A percentile compares a stretch with the other conserved stretches of the same genome.
These are phyloP conservation scores for Lasiosphaeria ovina DNA, from an alignment of 495 filamentous ascomycete species.

Conservation along the genomic window DNA sequence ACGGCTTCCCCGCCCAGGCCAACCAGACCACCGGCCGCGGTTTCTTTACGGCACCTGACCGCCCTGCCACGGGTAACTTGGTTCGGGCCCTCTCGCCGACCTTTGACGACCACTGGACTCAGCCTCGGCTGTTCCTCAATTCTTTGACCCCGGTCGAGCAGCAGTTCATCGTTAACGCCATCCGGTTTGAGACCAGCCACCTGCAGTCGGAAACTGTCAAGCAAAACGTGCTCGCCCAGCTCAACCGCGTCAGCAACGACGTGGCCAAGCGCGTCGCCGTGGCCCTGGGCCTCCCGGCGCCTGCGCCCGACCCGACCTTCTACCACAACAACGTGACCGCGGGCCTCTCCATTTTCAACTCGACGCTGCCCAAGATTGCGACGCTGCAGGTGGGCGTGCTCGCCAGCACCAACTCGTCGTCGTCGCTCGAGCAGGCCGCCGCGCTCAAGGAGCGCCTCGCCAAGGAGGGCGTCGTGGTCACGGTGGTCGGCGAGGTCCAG, in stretches of 20 bases:
- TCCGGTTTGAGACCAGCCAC: slow-evolving; percentile 70
- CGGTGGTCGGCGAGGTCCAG: slow-evolving; percentile 63
- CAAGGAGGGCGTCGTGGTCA: slow-evolving; percentile 50
- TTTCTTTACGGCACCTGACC: slow-evolving; percentile 69
- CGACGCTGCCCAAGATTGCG: slow-evolving; percentile 57
- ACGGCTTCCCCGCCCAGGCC: slow-evolving; percentile 63
- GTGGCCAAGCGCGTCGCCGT: slow-evolving; percentile 64
- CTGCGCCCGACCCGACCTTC: slow-evolving; percentile 58
- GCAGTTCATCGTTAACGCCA: slow-evolving; percentile 75
- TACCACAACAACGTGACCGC: slow-evolving; percentile 70
- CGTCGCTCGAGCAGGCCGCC: slow-evolving; percentile 47
- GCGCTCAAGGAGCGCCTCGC: slow-evolving; percentile 47
- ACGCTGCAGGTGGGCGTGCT: slow-evolving; percentile 69
- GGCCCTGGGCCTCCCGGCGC: slow-evolving; percentile 58
- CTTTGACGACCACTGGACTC: slow-evolving; percentile 74
- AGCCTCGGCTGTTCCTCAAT: slow-evolving; percentile 76
- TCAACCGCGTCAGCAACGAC: slow-evolving; percentile 70
- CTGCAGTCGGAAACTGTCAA: slow-evolving; percentile 56
- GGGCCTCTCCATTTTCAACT: slow-evolving; percentile 59
- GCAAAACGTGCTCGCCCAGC: slow-evolving; percentile 63
- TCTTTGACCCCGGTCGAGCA: slow-evolving; percentile 67
- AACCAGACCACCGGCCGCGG: slow-evolving; percentile 67
- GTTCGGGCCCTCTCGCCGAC: slow-evolving; percentile 59
- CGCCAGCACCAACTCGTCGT: slow-evolving; percentile 39
- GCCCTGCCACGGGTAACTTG: slow-evolving; percentile 52